These are phyloP conservation scores for Malassezia restricta DNA, from an alignment of 1,284 basidiomycete genomes.

Conservation along the genomic window DNA sequence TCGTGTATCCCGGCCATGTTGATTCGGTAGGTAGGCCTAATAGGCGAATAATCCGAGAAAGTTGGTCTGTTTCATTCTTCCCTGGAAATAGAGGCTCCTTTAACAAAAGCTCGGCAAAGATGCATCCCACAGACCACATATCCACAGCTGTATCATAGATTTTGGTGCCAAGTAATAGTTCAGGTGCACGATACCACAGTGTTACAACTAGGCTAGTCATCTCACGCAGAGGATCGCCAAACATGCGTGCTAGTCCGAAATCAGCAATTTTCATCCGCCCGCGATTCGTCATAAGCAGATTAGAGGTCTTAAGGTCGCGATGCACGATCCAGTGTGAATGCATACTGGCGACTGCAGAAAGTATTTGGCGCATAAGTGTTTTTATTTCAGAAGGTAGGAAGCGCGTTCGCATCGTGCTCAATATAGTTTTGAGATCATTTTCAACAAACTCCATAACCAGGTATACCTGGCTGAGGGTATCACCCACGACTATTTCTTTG, in stretches of 20 bases:
- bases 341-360: constrained; percentile 83
- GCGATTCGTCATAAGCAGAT: constrained; percentile 95
- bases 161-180: constrained; percentile 23
- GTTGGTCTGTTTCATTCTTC: constrained; percentile 83
- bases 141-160: constrained; percentile 37
- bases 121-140: constrained; percentile 88
- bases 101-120: constrained; percentile 87
- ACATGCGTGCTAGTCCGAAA: constrained; percentile 88
- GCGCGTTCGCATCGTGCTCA: constrained; percentile 74
- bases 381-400: constrained; percentile 97
- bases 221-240: constrained; percentile 81
- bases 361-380: constrained; percentile 79
- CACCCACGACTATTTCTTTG: constrained; percentile 94
- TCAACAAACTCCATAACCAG: constrained; percentile 99
- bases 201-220: constrained; percentile 97
- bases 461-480: constrained; percentile 94
- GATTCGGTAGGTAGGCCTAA: constrained; percentile 73
- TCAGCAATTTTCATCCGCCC: constrained; percentile 97
- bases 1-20: constrained; percentile 72
- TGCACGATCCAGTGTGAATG: constrained; percentile 96
- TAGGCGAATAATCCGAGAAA: constrained; percentile 66
- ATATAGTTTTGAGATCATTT: constrained; percentile 90
- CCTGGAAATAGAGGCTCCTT: constrained; percentile 90
- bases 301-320: constrained; percentile 92
- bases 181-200: constrained; percentile 70